Base-by-base conservation (phyloP, 179 eudicot genomes). In the Beta lomatogona region DNA sequence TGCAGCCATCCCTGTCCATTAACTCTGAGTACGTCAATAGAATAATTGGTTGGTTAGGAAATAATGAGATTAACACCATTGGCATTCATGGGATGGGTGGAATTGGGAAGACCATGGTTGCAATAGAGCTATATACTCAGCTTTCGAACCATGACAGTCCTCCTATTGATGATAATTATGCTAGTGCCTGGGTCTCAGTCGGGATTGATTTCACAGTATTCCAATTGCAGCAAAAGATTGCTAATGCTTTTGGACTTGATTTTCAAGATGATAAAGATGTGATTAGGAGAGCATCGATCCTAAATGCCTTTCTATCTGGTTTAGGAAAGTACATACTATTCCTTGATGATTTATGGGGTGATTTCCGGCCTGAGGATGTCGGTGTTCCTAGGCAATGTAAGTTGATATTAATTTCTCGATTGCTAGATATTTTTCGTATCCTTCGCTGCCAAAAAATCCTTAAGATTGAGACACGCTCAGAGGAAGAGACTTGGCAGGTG, bases 31-130 rank as follows among this genome's bases (percentile, higher is more conserved):
- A 61, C 60, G 9, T 46, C 57, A 45, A 60, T 18, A n/a, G n/a
- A 7, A 64, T 80, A 61, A 19, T 3, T 19, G 72, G 11, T 28
- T 80, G 64, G 63, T 73, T 80, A 53, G 8, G 12, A 12, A 59
- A 63, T 18, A 78, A 73, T 80, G 69, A 9, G 52, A 67, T 63
- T 2, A 80, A 11, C 22, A 52, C 41, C 52, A 73, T 80, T 13
- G 82, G 54, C 21, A 61, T 80, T 50, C 15, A 9, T 50, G 82
- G 82, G 31, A 73, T 73, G 82, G 82, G 78, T n/a, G 82, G 82
- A 25, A n/a, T 80, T 6, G 82, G 82, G 18, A 80, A 80, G 82
- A 72, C 82, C 14, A 73, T 66, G 3, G 41, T 80, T 48, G 48
- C 59, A 15, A 61, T 15, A 72, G 61, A 73, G 9, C 46, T 80